phyloP scores from a whole-genome alignment of 2,329 filamentous ascomycete genomes.

The Aspergillus novoparasiticus region DNA sequence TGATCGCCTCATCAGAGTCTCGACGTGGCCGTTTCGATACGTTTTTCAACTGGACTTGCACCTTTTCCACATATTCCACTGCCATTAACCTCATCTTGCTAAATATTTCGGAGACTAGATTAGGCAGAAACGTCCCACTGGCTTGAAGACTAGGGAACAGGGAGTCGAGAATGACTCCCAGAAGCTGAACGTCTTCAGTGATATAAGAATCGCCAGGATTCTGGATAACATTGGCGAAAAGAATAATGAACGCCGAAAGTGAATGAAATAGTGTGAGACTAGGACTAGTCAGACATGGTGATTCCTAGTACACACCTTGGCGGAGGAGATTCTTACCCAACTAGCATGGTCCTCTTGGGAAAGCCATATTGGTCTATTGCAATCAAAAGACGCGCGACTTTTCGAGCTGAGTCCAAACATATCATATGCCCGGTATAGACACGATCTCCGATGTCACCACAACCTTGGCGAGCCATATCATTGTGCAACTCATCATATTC shows the following conservation, averaged over 20 bases:
- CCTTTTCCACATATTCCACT: not conserved
- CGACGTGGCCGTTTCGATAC: not conserved
- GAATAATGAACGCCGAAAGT: not conserved
- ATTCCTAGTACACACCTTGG: not conserved
- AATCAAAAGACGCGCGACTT: not conserved
- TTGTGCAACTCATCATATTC: not conserved
- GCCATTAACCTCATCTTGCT: not conserved
- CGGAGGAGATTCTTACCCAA: not conserved
- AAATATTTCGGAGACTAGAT: not conserved
- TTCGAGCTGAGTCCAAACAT: not conserved
- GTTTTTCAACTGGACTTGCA: not conserved
- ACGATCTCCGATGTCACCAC: not conserved
- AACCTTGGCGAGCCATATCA: not conserved
- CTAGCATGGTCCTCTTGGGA: not conserved
- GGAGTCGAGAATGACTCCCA: not conserved
- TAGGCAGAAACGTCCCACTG: not conserved
- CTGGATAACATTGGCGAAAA: not conserved
- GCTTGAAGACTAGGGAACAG: not conserved
- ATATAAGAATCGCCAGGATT: not conserved
- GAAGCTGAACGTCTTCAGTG: not conserved
- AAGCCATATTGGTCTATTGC: not conserved
- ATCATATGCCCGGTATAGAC: slow-evolving; percentile 1
- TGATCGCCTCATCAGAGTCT: not conserved
- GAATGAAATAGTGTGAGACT: not conserved
- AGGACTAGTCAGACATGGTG: not conserved